A percentile compares a stretch with the other conserved stretches of the same genome.
Evolutionary conservation across 2,329 filamentous ascomycete genomes (phyloP).

Genomic region (Ambrosiella xylebori): DNA sequence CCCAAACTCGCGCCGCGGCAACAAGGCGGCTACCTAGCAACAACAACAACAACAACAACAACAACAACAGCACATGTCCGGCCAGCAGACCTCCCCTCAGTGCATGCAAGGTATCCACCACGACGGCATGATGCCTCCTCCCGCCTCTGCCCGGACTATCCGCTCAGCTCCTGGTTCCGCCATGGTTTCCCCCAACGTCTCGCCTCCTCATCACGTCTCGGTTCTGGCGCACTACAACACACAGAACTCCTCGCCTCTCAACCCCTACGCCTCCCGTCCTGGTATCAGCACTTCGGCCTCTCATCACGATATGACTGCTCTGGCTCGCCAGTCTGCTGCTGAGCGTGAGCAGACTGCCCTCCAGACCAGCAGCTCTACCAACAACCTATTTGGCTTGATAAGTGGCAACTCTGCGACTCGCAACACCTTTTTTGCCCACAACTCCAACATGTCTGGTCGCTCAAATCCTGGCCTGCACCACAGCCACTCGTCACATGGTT

Average conservation of each 20-base stretch:
- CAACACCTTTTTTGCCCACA: constrained; percentile 12
- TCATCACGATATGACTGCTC: constrained; percentile 38
- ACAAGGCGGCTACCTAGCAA: constrained; percentile 55
- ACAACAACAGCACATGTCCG: constrained; percentile 55
- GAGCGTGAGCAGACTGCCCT: constrained; percentile 31
- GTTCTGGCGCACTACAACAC: constrained; percentile 35
- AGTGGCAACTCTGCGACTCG: constrained; percentile 10
- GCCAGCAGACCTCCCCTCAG: constrained; percentile 28
- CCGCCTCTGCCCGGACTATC: constrained; percentile 54
- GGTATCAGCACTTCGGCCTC: constrained; percentile 23
- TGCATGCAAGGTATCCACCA: constrained; percentile 90
- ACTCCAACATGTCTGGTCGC: constrained; percentile 8
- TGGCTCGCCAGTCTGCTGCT: constrained; percentile 38
- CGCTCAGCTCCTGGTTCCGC: constrained; percentile 78
- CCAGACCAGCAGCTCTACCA: constrained; percentile 17
- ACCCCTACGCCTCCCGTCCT: constrained; percentile 29
- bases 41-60: constrained; percentile 59
- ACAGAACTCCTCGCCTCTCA: constrained; percentile 3
- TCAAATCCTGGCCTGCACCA: constrained; percentile 5
- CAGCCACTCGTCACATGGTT: constrained; percentile 34
- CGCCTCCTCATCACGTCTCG: constrained; percentile 77
- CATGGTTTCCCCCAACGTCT: constrained; percentile 84
- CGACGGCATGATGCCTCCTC: constrained; percentile 64
- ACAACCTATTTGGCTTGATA: constrained; percentile 25
- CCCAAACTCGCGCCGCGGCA: constrained; percentile 84